Conservation (phyloP, 2,329 filamentous ascomycete species). For the Samsoniella hepiali region DNA sequence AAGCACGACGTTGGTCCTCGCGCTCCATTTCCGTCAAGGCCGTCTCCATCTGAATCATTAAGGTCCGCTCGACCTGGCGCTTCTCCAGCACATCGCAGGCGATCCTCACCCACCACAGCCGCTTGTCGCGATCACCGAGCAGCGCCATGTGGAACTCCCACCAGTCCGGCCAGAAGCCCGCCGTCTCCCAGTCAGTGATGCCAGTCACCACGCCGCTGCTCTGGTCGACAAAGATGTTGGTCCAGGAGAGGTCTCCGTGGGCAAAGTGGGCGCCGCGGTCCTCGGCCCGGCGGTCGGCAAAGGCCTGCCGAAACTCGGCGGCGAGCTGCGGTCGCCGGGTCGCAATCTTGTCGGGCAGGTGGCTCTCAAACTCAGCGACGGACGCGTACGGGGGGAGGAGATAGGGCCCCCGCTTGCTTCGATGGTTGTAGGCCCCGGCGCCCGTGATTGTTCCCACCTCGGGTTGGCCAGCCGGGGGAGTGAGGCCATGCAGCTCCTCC, state of each 20-base stretch:
- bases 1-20: not conserved
- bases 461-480: too few species aligned
- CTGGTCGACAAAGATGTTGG: conserved; percentile 33
- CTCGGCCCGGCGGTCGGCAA: not conserved
- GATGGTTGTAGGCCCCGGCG: too few species aligned
- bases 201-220: conserved; percentile 44
- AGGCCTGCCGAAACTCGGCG: too few species aligned
- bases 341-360: too few species aligned
- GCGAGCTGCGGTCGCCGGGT: too few species aligned
- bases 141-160: conserved; percentile 25
- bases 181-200: conserved; percentile 54
- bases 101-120: conserved; percentile 19
- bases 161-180: conserved; percentile 25
- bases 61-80: not conserved
- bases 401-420: too few species aligned
- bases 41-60: not conserved
- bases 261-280: conserved; percentile 24
- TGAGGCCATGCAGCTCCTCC: too few species aligned
- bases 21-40: not conserved
- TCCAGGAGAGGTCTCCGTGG: conserved; percentile 32
- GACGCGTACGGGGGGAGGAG: too few species aligned
- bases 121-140: conserved; percentile 19
- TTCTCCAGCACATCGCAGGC: conserved; percentile 5
- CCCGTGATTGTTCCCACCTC: too few species aligned
- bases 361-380: too few species aligned